phyloP scores from a whole-genome alignment of 495 filamentous ascomycete species.

The Penicillium pancosmium region DNA sequence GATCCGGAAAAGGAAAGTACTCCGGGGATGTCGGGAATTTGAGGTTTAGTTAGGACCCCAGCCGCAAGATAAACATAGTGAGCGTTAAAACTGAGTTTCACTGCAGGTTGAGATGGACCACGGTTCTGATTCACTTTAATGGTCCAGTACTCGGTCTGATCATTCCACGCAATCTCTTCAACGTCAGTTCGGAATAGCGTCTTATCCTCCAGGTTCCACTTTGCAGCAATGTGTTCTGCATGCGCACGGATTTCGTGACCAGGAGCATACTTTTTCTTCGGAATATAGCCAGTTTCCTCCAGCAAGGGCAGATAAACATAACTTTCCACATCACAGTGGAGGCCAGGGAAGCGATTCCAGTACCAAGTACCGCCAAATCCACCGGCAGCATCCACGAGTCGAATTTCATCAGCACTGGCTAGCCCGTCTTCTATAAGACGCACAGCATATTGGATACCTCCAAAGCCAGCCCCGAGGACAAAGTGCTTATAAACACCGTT shows the following conservation, averaged over 20 bases:
- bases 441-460: conserved; percentile 50
- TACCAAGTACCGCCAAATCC: conserved; percentile 56
- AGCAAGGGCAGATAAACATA: conserved; percentile 51
- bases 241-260: conserved; percentile 26
- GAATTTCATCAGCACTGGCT: conserved; percentile 41
- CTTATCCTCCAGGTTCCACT: conserved; percentile 48
- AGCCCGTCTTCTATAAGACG: conserved; percentile 50
- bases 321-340: conserved; percentile 31
- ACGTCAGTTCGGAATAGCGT: conserved; percentile 42
- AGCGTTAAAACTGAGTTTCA: neutral
- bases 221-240: conserved; percentile 24
- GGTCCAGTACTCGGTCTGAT: neutral
- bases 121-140: neutral
- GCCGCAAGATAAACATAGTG: neutral
- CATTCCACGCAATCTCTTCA: conserved; percentile 24
- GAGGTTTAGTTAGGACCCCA: neutral
- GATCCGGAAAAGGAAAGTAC: neutral
- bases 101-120: neutral
- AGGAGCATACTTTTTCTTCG: conserved; percentile 34
- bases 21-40: neutral
- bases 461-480: conserved; percentile 50
- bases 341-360: conserved; percentile 38
- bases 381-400: conserved; percentile 48
- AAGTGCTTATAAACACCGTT: neutral
- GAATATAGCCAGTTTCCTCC: conserved; percentile 60